phyloP scores from a whole-genome alignment of 257 asterid genomes.

The Perilla frutescens region DNA sequence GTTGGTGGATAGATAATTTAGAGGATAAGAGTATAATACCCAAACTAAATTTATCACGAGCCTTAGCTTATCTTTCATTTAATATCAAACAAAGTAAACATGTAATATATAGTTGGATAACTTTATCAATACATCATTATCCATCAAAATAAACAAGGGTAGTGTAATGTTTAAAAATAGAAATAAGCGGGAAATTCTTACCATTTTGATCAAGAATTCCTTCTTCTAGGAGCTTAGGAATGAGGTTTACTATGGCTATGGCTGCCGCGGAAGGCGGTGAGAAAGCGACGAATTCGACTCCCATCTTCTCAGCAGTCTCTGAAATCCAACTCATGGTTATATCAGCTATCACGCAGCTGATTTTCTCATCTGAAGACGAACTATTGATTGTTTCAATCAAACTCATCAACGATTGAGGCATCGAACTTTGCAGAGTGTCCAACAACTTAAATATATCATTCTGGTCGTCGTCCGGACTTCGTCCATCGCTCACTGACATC shows the following conservation, averaged over 20 bases:
- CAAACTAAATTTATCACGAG: too few relatives aligned
- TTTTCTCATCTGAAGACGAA: slow-evolving; percentile 28
- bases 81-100: too few relatives aligned
- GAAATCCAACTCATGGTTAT: slow-evolving; percentile 37
- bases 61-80: too few relatives aligned
- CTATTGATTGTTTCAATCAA: slow-evolving; percentile 38
- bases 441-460: slow-evolving; percentile 3
- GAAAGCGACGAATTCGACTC: slow-evolving; percentile 34
- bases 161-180: neutral
- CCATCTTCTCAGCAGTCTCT: slow-evolving; percentile 43
- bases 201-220: slow-evolving; percentile 39
- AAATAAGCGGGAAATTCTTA: neutral
- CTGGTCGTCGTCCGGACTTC: neutral
- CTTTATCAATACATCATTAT: too few relatives aligned
- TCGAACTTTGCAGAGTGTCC: slow-evolving; percentile 9
- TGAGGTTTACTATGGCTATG: neutral
- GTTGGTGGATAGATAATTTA: too few relatives aligned
- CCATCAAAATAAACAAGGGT: too few relatives aligned
- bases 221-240: slow-evolving; percentile 36
- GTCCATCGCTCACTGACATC: neutral
- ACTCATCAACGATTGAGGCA: slow-evolving; percentile 37
- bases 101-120: too few relatives aligned
- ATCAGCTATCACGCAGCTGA: slow-evolving; percentile 48
- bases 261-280: slow-evolving; percentile 35
- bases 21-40: too few relatives aligned